Conservation (phyloP, 768 basidiomycete species). For the Sarcodon sp. region DNA sequence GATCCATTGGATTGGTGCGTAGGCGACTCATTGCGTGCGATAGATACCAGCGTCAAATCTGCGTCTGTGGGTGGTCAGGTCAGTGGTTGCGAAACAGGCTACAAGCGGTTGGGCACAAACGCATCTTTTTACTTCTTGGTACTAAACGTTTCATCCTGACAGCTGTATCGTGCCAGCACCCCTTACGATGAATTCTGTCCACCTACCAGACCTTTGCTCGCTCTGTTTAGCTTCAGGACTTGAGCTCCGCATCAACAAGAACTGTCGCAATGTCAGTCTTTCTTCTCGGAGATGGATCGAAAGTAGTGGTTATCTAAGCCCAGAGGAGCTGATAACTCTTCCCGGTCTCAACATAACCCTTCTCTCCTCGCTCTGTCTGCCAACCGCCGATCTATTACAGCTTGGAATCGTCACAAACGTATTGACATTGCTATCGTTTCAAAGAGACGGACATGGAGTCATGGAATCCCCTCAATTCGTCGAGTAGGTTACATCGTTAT, state of each 20-base stretch:
- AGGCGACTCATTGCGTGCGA: no score
- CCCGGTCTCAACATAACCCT: slow-evolving; percentile 30
- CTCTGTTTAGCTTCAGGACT: slow-evolving; percentile 6
- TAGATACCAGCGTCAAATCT: no score
- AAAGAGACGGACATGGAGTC: slow-evolving; percentile 9
- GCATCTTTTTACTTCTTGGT: no score
- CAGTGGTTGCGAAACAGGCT: no score
- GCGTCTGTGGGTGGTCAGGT: no score
- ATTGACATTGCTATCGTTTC: slow-evolving; percentile 26
- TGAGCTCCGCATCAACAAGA: slow-evolving; percentile 13
- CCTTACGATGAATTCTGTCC: slow-evolving; percentile 4
- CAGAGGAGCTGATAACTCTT: slow-evolving; percentile 8
- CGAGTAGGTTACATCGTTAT: neutral
- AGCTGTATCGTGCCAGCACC: neutral
- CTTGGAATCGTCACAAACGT: slow-evolving; percentile 39
- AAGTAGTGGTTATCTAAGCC: slow-evolving; percentile 6
- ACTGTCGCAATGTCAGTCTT: slow-evolving; percentile 11
- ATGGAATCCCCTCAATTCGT: neutral
- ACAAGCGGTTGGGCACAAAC: no score
- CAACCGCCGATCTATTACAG: slow-evolving; percentile 43
- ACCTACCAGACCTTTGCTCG: slow-evolving; percentile 1
- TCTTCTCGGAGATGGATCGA: slow-evolving; percentile 12
- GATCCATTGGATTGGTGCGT: no score
- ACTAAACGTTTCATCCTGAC: no score
- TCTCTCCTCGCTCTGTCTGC: slow-evolving; percentile 45